These are phyloP conservation scores for Oemleria cerasiformis DNA, from an alignment of 306 rosid genomes.

Conservation along the genomic window DNA sequence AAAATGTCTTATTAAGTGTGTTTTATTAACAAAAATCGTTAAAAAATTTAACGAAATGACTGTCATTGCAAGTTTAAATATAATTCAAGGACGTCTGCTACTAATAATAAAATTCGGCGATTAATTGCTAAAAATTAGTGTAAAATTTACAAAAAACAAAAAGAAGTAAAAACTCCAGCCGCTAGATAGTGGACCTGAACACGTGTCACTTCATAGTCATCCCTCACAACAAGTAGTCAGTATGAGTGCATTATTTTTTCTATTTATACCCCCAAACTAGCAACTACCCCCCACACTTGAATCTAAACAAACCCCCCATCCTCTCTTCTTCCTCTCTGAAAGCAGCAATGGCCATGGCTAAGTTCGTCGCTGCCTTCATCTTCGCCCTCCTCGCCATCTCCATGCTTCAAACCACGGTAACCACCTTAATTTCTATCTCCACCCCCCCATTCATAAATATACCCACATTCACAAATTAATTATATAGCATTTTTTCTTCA, in stretches of 20 bases:
- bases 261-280: slow-evolving; percentile 8
- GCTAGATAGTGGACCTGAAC: neutral
- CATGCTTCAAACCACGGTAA: slow-evolving; percentile 65
- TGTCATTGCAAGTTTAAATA: no score
- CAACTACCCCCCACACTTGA: slow-evolving; percentile 11
- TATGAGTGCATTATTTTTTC: neutral
- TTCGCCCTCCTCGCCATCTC: slow-evolving; percentile 60
- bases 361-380: slow-evolving; percentile 40
- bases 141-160: no score
- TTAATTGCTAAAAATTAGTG: neutral
- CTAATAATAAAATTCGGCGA: no score
- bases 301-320: neutral
- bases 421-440: neutral
- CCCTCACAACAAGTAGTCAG: no score
- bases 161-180: neutral
- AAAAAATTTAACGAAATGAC: no score
- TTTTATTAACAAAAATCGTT: no score
- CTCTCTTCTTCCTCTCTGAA: neutral
- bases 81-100: no score
- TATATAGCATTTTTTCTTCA: slow-evolving; percentile 7
- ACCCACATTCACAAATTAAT: neutral
- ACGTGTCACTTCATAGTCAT: neutral
- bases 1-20: no score
- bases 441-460: neutral
- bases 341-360: slow-evolving; percentile 52